phyloP scores from a whole-genome alignment of 2,329 filamentous ascomycete species.

The Davidsoniella eucalypti region DNA sequence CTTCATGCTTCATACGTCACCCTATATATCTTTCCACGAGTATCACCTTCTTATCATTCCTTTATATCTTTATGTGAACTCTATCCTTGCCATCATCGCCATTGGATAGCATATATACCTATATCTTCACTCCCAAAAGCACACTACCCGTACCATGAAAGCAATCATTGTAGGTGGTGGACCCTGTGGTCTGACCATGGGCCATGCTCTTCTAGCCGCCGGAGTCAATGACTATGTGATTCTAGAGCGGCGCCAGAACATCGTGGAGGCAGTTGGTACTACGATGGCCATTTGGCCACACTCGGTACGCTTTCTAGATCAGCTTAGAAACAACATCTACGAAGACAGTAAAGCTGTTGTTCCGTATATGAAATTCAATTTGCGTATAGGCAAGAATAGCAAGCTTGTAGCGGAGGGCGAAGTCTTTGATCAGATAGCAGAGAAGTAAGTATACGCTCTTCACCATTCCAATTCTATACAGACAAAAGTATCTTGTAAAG shows the following conservation, averaged over 20 bases:
- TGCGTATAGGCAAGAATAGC: neutral
- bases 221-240: slow-evolving; percentile 19
- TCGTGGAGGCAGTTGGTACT: slow-evolving; percentile 15
- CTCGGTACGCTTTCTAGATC: slow-evolving; percentile 17
- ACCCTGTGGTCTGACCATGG: slow-evolving; percentile 22
- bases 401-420: neutral
- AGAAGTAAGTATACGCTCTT: slow-evolving; percentile 1
- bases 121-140: neutral
- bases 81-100: too few relatives aligned
- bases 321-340: slow-evolving; percentile 16
- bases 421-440: neutral
- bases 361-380: slow-evolving; percentile 6
- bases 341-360: slow-evolving; percentile 14
- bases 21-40: too few relatives aligned
- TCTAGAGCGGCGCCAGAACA: slow-evolving; percentile 16
- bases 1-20: too few relatives aligned
- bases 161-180: slow-evolving; percentile 20
- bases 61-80: too few relatives aligned
- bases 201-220: slow-evolving; percentile 19
- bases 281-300: slow-evolving; percentile 17
- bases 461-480: too few relatives aligned
- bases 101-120: neutral
- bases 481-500: too few relatives aligned
- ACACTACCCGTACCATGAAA: slow-evolving; percentile 5
- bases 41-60: too few relatives aligned